Evolutionary conservation across 108 stramenopile species (phyloP).

Genomic region (Schizochytrium sp.): DNA sequence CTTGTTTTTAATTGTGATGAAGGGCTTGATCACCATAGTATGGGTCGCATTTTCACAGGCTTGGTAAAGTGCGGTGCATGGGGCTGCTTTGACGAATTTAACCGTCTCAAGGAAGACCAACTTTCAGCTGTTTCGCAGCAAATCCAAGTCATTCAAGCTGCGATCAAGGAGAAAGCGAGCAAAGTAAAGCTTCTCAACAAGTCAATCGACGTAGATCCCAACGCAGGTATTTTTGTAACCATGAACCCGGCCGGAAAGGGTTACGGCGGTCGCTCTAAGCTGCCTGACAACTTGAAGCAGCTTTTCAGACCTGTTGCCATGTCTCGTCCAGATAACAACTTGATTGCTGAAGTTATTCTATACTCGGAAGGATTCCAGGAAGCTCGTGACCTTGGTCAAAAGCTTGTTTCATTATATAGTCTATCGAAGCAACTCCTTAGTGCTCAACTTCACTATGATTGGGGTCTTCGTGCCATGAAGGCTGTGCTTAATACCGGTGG

Average conservation of each 20-base stretch:
- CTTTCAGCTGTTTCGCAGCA: conserved; percentile 81
- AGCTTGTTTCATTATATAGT: conserved; percentile 75
- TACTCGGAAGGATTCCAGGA: conserved; percentile 75
- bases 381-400: conserved; percentile 72
- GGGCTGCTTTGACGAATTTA: conserved; percentile 85
- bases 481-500: conserved; percentile 80
- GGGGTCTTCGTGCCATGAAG: conserved; percentile 80
- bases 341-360: conserved; percentile 79
- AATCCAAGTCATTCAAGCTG: conserved; percentile 81
- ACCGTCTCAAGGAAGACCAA: conserved; percentile 81
- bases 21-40: conserved; percentile 78
- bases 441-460: conserved; percentile 81
- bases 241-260: conserved; percentile 81
- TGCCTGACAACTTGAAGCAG: conserved; percentile 81
- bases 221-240: conserved; percentile 82
- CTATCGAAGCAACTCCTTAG: conserved; percentile 73
- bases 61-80: conserved; percentile 81
- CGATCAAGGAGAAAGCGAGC: conserved; percentile 72
- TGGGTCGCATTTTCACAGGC: conserved; percentile 82
- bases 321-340: conserved; percentile 79
- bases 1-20: conserved; percentile 84
- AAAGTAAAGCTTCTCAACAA: conserved; percentile 72
- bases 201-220: conserved; percentile 74
- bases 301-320: conserved; percentile 83
- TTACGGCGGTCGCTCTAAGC: conserved; percentile 78